Evolutionary conservation across 768 basidiomycete species (phyloP), one percentile per base, ranked within the genome.

Genomic region (Mycena venus): DNA sequence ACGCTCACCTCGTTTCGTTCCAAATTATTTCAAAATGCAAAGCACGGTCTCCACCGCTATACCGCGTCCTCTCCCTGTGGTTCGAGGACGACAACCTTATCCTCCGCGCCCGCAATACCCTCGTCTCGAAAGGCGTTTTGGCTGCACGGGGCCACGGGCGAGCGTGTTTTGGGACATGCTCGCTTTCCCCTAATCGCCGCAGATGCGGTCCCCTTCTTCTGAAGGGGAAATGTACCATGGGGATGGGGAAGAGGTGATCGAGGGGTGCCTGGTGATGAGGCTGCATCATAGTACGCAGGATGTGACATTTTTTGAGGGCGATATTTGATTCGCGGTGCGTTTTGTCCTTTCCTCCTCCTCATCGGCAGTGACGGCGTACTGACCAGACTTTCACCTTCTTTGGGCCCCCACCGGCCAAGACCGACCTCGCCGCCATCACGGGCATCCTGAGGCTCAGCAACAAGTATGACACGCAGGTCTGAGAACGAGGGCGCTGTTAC

Each of bases 391-490:
- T 17, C 55, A 59, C 32, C 23, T 59, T 36, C 10, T 59, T 59
- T 11, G 56, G 36, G 14, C 56, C 56, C 2, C 56, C 56, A 11
- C 56, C 56, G 10, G 17, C 21, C 1, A 59, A 59, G 21, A 36
- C 56, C 4, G 19, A 21, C n/a, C n/a, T 59, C 3, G 21, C 56
- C 3, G 21, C 60, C 47, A 66, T 74, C 14, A 40, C 60, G 36
- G 73, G 73, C 47, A 58, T 77, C 40, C 59, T 74, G 2, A 62
- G 75, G 27, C 75, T 77, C 12, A 47, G 47, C 19, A 65, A 71
- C 64, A 77, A 74, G 27, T 74, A 77, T 40, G 76, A 77, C 34
- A 61, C 68, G 14, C 73, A 66, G 10, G 42, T 53, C 60, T 77
- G 4, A 68, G 73, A 15, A 47, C 64, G 23, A 60, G 72, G 10